phyloP scores from a whole-genome alignment of 805 yeast species.

The Saturnispora sanitii region DNA sequence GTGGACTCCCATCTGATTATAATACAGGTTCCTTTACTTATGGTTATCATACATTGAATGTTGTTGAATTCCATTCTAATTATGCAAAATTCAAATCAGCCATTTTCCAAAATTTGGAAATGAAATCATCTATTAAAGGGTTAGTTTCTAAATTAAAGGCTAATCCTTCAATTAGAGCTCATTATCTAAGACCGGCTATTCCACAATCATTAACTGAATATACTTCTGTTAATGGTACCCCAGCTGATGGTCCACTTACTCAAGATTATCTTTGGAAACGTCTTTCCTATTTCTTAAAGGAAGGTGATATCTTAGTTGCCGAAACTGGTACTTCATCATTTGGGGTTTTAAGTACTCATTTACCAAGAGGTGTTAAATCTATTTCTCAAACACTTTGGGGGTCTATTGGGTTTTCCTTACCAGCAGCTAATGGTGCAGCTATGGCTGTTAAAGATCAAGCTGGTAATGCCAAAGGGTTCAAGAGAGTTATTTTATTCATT shows the following conservation, averaged over 20 bases:
- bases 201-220: constrained; percentile 33
- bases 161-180: constrained; percentile 15
- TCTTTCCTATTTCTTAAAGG: constrained; percentile 50
- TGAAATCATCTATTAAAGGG: constrained; percentile 45
- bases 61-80: constrained; percentile 73
- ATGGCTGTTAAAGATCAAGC: constrained; percentile 61
- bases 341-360: constrained; percentile 57
- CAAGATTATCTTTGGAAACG: constrained; percentile 66
- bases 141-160: constrained; percentile 31
- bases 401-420: constrained; percentile 62
- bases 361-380: constrained; percentile 53
- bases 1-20: constrained; percentile 79
- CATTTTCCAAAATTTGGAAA: constrained; percentile 61
- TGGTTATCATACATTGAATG: constrained; percentile 62
- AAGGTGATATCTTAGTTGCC: constrained; percentile 57
- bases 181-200: constrained; percentile 44
- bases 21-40: constrained; percentile 84
- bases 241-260: constrained; percentile 33
- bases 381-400: constrained; percentile 73
- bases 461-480: constrained; percentile 31
- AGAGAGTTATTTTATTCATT: constrained; percentile 56
- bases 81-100: constrained; percentile 62
- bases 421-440: constrained; percentile 59
- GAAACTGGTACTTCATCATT: constrained; percentile 73
- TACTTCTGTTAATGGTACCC: constrained; percentile 37